Conservation (phyloP, 2,329 filamentous ascomycete species). For the Verticillium dahliae region DNA sequence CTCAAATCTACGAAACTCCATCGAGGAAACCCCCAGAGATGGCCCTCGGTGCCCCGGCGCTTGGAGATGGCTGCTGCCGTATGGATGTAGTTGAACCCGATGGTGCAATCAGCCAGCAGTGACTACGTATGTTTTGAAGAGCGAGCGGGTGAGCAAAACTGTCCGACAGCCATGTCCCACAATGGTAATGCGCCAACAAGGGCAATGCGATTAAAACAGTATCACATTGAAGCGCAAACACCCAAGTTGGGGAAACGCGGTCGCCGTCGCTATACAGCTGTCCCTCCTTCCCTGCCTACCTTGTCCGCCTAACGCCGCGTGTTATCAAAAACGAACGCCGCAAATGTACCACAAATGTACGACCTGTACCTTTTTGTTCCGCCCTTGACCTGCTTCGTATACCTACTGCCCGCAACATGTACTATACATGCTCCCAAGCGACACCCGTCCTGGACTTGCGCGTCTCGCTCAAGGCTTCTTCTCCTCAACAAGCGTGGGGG, state of each 20-base stretch:
- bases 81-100: not conserved
- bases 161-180: too few species aligned
- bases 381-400: not conserved
- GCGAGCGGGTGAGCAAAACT: not conserved
- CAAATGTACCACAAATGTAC: not conserved
- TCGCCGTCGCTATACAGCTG: not conserved
- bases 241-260: not conserved
- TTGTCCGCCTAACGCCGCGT: not conserved
- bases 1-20: too few species aligned
- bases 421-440: not conserved
- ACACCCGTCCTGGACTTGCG: not conserved
- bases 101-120: not conserved
- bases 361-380: not conserved
- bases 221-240: not conserved
- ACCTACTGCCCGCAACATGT: not conserved
- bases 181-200: not conserved
- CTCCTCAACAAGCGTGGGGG: slow-evolving; percentile 52
- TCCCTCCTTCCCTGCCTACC: not conserved
- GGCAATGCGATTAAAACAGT: not conserved
- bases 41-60: too few species aligned
- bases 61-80: too few species aligned
- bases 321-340: not conserved
- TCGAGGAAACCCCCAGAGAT: too few species aligned
- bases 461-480: not conserved
- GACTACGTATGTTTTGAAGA: not conserved